Percentiles rank a stretch among this genome's conserved stretches.
phyloP scores from a whole-genome alignment of 129 eudicot species.

The Pseudognaphalium luteoalbum region DNA sequence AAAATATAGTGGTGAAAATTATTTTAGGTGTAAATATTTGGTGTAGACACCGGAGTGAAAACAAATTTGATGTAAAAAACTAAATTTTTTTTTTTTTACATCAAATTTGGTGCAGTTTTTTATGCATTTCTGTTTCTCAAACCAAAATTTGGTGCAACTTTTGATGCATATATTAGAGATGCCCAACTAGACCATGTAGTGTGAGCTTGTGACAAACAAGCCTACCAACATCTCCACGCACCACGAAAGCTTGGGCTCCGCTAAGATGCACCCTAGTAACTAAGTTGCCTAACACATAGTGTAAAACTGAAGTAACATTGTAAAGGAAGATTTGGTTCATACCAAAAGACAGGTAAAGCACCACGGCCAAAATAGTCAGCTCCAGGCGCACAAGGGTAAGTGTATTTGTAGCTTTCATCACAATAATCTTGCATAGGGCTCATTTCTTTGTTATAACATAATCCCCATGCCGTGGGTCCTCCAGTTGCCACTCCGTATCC shows the following conservation, averaged over 20 bases:
- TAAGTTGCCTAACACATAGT: not conserved
- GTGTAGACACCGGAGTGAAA: too few species aligned
- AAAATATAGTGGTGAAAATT: too few species aligned
- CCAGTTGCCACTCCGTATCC: constrained; percentile 97
- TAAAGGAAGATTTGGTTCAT: not conserved
- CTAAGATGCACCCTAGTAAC: not conserved
- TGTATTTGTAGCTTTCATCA: constrained; percentile 70
- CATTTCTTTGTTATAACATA: constrained; percentile 89
- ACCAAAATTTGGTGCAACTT: not conserved
- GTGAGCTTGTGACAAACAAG: not conserved
- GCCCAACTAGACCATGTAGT: not conserved
- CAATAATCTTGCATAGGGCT: constrained; percentile 89
- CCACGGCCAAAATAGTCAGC: constrained; percentile 91
- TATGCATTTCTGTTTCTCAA: not conserved
- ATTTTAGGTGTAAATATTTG: too few species aligned
- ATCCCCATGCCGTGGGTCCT: constrained; percentile 94
- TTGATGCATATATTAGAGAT: not conserved
- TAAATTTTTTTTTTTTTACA: too few species aligned
- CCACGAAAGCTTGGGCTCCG: not conserved
- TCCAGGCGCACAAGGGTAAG: constrained; percentile 94
- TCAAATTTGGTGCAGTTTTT: not conserved
- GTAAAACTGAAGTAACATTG: not conserved
- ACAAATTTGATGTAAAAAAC: not conserved
- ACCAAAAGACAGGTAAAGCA: constrained; percentile 94
- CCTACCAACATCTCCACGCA: not conserved